phyloP scores from a whole-genome alignment of 805 yeast genomes.

The Metschnikowia baotianmanensis region DNA sequence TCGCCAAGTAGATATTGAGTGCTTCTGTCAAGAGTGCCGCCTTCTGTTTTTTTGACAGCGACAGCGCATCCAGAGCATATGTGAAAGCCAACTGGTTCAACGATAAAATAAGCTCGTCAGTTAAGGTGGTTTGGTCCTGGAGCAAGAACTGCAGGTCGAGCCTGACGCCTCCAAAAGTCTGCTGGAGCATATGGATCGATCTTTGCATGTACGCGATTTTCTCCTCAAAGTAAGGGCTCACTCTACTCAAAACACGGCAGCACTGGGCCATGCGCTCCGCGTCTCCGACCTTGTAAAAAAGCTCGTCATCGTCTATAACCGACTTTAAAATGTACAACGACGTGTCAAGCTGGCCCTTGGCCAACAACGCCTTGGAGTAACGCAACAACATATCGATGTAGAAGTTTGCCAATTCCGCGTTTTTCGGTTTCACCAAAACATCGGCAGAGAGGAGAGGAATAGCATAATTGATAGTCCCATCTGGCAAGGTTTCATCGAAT shows the following conservation, averaged over 20 bases:
- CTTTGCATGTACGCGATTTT: conserved; percentile 28
- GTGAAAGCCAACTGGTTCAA: conserved; percentile 35
- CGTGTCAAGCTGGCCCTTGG: conserved; percentile 37
- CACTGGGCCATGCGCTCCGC: conserved; percentile 41
- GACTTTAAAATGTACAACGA: conserved; percentile 28
- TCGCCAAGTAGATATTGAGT: conserved; percentile 37
- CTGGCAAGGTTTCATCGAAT: conserved; percentile 24
- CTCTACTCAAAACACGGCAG: conserved; percentile 34
- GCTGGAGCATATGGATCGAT: conserved; percentile 31
- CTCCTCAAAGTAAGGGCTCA: conserved; percentile 20
- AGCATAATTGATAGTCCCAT: conserved; percentile 25
- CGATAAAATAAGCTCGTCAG: conserved; percentile 37
- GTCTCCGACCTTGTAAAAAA: conserved; percentile 39
- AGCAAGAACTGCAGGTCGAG: conserved; percentile 27
- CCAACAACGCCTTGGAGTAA: conserved; percentile 39
- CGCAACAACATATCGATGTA: conserved; percentile 42
- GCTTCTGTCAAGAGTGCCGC: conserved; percentile 23
- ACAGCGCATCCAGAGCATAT: conserved; percentile 20
- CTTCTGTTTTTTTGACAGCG: conserved; percentile 10
- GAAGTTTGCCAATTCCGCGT: conserved; percentile 37
- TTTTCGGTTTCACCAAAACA: conserved; percentile 28
- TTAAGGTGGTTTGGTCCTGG: conserved; percentile 26
- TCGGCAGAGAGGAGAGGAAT: conserved; percentile 36
- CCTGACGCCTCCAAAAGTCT: conserved; percentile 27
- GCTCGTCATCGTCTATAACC: conserved; percentile 35